These are phyloP conservation scores for Tolypocladium amazonense DNA, from an alignment of 2,329 filamentous ascomycete genomes.

Conservation along the genomic window DNA sequence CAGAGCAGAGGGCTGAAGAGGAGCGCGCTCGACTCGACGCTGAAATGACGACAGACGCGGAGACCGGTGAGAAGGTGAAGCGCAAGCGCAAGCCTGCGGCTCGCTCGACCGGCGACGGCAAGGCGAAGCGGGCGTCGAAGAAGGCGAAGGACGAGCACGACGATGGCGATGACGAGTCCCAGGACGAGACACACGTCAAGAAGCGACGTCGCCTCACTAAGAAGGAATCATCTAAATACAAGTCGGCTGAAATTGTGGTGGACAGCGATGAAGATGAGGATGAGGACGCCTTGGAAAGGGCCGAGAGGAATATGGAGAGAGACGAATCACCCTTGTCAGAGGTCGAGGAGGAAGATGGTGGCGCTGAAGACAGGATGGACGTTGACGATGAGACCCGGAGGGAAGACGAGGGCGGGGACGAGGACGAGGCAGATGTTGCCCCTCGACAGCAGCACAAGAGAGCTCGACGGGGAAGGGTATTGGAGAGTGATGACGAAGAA, in stretches of 20 bases:
- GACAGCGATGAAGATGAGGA: slow-evolving; percentile 57
- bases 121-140: slow-evolving; percentile 35
- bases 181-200: slow-evolving; percentile 38
- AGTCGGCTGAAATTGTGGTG: slow-evolving; percentile 74
- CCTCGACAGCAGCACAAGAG: slow-evolving; percentile 33
- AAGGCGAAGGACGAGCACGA: slow-evolving; percentile 38
- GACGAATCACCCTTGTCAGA: slow-evolving; percentile 25
- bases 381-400: slow-evolving; percentile 31
- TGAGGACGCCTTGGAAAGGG: slow-evolving; percentile 31
- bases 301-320: slow-evolving; percentile 29
- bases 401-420: slow-evolving; percentile 41
- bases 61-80: slow-evolving; percentile 73
- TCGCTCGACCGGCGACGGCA: slow-evolving; percentile 26
- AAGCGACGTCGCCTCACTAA: slow-evolving; percentile 51
- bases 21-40: slow-evolving; percentile 40
- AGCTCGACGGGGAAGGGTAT: slow-evolving; percentile 37
- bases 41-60: slow-evolving; percentile 70
- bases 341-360: slow-evolving; percentile 23
- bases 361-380: slow-evolving; percentile 38
- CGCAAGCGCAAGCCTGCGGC: slow-evolving; percentile 55
- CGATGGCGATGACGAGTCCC: slow-evolving; percentile 29
- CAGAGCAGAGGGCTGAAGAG: slow-evolving; percentile 45
- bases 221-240: slow-evolving; percentile 55
- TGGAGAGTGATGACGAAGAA: slow-evolving; percentile 44
- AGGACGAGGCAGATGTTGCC: slow-evolving; percentile 25